These are phyloP conservation scores for Carex scoparia DNA, from an alignment of 176 grass and related monocot species.

Conservation along the genomic window DNA sequence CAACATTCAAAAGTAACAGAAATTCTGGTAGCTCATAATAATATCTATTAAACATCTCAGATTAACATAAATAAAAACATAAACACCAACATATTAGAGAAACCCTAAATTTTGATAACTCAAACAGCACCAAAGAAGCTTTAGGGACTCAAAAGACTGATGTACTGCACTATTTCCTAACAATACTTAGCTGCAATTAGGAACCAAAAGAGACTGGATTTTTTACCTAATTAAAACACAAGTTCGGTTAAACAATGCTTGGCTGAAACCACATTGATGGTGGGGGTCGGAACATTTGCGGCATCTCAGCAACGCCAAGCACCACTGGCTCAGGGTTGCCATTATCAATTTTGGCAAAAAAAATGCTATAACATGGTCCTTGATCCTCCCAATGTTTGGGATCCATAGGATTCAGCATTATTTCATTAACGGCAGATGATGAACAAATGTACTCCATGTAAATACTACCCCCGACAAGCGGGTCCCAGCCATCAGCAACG, in stretches of 20 bases:
- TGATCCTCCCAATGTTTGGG: no score
- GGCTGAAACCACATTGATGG: constrained; percentile 8
- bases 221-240: neutral
- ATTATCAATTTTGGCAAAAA: neutral
- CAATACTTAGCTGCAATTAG: neutral
- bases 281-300: neutral
- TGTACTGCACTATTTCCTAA: neutral
- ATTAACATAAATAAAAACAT: no score
- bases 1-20: no score
- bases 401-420: no score
- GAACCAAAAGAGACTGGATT: neutral
- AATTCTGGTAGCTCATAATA: no score
- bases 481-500: neutral
- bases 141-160: neutral
- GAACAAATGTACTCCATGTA: neutral
- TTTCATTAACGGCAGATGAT: neutral
- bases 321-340: neutral
- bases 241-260: neutral
- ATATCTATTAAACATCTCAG: no score
- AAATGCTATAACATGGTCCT: neutral
- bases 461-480: neutral
- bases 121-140: neutral
- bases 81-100: neutral
- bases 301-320: neutral
- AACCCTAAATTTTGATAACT: neutral